A percentile compares a stretch with the other conserved stretches of the same genome.
phyloP scores from a whole-genome alignment of 176 grass and related monocot species.

The Rhynchospora breviuscula region DNA sequence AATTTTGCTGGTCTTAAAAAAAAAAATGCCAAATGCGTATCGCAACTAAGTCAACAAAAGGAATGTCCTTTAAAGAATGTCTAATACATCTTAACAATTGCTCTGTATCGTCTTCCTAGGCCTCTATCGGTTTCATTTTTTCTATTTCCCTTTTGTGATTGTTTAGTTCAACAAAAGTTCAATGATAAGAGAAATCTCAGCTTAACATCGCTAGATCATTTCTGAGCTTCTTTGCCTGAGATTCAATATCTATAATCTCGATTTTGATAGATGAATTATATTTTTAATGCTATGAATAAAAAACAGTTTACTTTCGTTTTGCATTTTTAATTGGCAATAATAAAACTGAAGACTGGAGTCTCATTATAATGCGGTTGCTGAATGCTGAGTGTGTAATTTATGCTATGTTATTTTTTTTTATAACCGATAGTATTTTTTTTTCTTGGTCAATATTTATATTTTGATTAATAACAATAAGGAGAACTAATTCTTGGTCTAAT shows the following conservation, averaged over 20 bases:
- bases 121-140: neutral
- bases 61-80: neutral
- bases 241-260: too few relatives aligned
- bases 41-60: neutral
- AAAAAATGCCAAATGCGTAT: neutral
- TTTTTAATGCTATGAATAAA: neutral
- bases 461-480: neutral
- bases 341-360: neutral
- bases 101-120: neutral
- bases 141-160: neutral
- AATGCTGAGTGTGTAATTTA: neutral
- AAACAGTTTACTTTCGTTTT: neutral
- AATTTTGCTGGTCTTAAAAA: too few relatives aligned
- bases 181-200: conserved; percentile 41
- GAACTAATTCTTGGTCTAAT: neutral
- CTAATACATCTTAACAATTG: neutral
- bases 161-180: conserved; percentile 9
- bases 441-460: neutral
- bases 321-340: neutral
- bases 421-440: neutral
- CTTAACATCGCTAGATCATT: conserved; percentile 61
- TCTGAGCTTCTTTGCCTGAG: conserved; percentile 35
- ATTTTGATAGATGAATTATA: neutral
- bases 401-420: neutral
- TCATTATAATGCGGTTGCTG: neutral